Conservation (phyloP, 352 stramenopile genomes). For the Phytophthora ohioensis region DNA sequence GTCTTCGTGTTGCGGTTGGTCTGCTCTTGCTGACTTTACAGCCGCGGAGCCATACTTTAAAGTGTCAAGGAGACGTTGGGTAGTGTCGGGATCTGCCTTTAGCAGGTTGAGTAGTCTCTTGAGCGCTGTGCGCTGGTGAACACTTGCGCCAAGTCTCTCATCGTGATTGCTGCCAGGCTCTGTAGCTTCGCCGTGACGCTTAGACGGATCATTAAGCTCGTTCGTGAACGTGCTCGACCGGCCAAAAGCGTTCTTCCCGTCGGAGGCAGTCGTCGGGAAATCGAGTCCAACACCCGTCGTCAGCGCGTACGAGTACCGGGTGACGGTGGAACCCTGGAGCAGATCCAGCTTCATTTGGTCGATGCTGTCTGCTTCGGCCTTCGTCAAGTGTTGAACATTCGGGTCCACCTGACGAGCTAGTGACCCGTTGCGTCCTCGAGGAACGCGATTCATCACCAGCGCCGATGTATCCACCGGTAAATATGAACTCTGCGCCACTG, state of each 20-base stretch:
- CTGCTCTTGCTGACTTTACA: background rate
- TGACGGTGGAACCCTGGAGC: constrained; percentile 53
- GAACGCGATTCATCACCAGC: constrained; percentile 45
- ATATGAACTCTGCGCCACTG: constrained; percentile 51
- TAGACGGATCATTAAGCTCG: constrained; percentile 68
- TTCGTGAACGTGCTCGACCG: constrained; percentile 80
- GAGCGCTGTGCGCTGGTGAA: constrained; percentile 71
- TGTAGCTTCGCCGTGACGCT: constrained; percentile 73
- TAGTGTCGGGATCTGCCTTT: constrained; percentile 23
- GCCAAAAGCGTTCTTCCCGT: constrained; percentile 67
- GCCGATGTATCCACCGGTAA: constrained; percentile 45
- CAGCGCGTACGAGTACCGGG: constrained; percentile 76
- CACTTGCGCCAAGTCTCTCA: constrained; percentile 59
- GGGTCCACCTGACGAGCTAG: constrained; percentile 54
- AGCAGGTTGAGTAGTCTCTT: constrained; percentile 46
- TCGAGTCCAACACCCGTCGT: constrained; percentile 63
- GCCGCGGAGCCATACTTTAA: constrained; percentile 21
- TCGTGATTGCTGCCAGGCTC: constrained; percentile 63
- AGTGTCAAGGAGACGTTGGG: constrained; percentile 38
- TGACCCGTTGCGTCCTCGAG: constrained; percentile 62
- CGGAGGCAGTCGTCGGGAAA: constrained; percentile 60
- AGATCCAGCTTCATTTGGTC: constrained; percentile 74
- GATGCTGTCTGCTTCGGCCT: constrained; percentile 76
- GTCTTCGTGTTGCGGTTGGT: constrained; percentile 31
- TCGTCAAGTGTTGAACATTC: constrained; percentile 66